Evolutionary conservation across 441 rosid species (phyloP).

Genomic region (Kokia cookei): DNA sequence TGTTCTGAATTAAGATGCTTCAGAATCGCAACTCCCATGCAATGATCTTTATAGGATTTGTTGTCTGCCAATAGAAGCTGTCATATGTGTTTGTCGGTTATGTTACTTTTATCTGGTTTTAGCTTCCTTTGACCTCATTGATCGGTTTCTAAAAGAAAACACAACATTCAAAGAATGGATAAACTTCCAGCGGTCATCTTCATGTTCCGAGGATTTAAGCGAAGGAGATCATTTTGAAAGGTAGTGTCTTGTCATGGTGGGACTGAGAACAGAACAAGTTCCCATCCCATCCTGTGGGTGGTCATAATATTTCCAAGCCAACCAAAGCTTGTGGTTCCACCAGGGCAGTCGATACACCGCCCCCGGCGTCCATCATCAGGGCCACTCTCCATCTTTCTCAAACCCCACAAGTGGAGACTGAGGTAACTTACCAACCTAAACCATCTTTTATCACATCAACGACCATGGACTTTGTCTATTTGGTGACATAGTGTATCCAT

Average conservation of each 20-base stretch:
- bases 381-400: slow-evolving; percentile 30
- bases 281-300: slow-evolving; percentile 13
- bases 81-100: background rate
- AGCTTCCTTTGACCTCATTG: background rate
- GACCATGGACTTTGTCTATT: slow-evolving; percentile 42
- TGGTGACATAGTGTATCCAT: slow-evolving; percentile 25
- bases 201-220: slow-evolving; percentile 15
- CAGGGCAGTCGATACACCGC: slow-evolving; percentile 14
- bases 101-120: background rate
- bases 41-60: background rate
- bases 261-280: slow-evolving; percentile 25
- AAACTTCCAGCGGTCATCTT: slow-evolving; percentile 8
- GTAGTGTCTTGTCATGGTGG: slow-evolving; percentile 40
- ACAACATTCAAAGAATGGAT: slow-evolving; percentile 28
- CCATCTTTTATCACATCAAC: slow-evolving; percentile 17
- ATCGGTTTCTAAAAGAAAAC: slow-evolving; percentile 47
- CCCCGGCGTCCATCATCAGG: slow-evolving; percentile 32
- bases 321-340: slow-evolving; percentile 28
- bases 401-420: slow-evolving; percentile 12
- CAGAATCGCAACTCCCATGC: background rate
- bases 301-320: slow-evolving; percentile 4
- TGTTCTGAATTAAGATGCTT: background rate
- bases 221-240: slow-evolving; percentile 47
- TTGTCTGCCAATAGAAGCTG: background rate
- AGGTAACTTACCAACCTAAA: slow-evolving; percentile 28